Evolutionary conservation across 169 alveolate genomes (phyloP), one percentile per base, ranked within the genome.

Genomic region (Babesia divergens): DNA sequence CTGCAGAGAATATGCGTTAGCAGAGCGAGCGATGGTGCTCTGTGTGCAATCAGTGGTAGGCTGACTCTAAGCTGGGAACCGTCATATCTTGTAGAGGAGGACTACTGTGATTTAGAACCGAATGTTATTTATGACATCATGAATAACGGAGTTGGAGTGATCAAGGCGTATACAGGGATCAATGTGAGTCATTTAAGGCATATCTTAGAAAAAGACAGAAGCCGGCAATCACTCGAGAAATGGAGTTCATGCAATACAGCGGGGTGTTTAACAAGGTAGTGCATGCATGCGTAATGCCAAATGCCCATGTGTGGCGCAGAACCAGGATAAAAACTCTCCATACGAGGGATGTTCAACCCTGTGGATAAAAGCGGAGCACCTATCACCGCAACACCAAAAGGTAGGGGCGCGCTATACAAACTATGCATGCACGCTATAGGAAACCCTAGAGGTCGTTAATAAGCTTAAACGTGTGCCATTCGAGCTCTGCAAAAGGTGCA

Each of bases 211-310:
- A 32, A 1, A 22, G 35, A 44, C 77, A 22, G 53, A 9, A 22
- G 11, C n/a, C 60, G 43, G 47, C 50, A 14, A 43, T 62, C 16
- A 43, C 35, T 40, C 44, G 81, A 8, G 85, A 76, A 56, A n/a
- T 76, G 65, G 81, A 65, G 38, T 43, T 76, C 55, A 76, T 76
- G 80, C 77, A 76, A 37, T 76, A 51, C 49, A 65, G 54, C 60
- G 85, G 79, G 6, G 46, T 66, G 20, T 76, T 76, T 65, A 66
- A 18, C 1, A 65, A 53, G 85, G 85, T 76, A 1, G 16, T 16
- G 3, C n/a, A n/a, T 9, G 3, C 3, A 9, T 1, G 29, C 16
- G 13, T 9, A 7, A 0, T n/a, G 46, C 3, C 20, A 1, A 3
- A 3, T 4, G 9, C n/a, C n/a, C n/a, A 18, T n/a, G 26, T 20